Evolutionary conservation across 169 alveolate genomes (phyloP), one percentile per base, ranked within the genome.

Genomic region (Ichthyophthirius multifiliis): DNA sequence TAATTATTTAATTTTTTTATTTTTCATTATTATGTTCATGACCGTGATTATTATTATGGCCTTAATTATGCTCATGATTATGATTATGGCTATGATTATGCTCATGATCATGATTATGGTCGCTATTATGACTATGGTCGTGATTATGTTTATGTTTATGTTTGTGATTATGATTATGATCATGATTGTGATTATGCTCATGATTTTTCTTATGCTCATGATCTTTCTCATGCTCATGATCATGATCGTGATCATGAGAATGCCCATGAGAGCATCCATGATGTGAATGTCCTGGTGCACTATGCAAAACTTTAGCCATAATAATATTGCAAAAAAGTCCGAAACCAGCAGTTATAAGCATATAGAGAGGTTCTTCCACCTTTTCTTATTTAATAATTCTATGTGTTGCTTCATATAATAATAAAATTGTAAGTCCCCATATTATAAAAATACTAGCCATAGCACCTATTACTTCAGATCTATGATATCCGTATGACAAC

Each of bases 401-500:
- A 43, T 88, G 80, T 46, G 96, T 87, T 2, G 99, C 99, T 76
- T 96, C 99, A 67, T 89, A 87, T 65, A 97, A 89, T 20, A 98
- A 87, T 86, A 90, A 87, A 1, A 95, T 86, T 34, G 99, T 96
- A 75, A 98, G 83, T 2, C 93, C 96, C 99, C 99, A 98, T 18
- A 98, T 96, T 41, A 98, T 78, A 27, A 96, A 39, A 34, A 98
- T 94, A 65, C 97, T 92, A 37, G 94, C 85, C 20, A 95, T 79
- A n/a, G 99, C 99, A 31, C 99, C 99, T 34, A 98, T 81, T 20
- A 97, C 94, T 89, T 97, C 99, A 0, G 99, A 98, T 75, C 99
- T 84, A 48, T 97, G 96, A 75, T 94, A 96, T 6, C 99, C 99
- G 82, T 90, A 96, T 5, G 98, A 91, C 97, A 96, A 89, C 30